These are phyloP conservation scores for Trichosanthes truncata DNA, from an alignment of 306 rosid species.

Conservation along the genomic window DNA sequence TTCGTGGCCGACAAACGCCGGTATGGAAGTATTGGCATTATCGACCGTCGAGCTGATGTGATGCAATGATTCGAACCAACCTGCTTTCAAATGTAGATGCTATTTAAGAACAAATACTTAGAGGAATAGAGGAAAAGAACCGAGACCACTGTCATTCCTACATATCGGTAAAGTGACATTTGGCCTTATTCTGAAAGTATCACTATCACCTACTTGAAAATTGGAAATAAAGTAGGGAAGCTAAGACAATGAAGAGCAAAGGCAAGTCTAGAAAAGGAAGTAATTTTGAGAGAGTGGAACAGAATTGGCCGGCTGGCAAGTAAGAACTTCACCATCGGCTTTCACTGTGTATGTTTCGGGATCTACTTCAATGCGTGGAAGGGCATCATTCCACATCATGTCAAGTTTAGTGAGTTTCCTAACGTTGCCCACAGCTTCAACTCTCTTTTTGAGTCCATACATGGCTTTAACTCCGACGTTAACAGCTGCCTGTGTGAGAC, in stretches of 20 bases:
- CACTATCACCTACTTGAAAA: not conserved
- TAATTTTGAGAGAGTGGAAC: conserved; percentile 76
- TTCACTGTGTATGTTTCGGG: conserved; percentile 70
- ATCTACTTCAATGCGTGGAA: conserved; percentile 73
- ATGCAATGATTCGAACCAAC: not conserved
- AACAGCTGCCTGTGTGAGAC: conserved; percentile 48
- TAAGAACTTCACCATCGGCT: conserved; percentile 67
- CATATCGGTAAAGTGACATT: not conserved
- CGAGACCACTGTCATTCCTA: not conserved
- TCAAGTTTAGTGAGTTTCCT: conserved; percentile 68
- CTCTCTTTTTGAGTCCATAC: conserved; percentile 58
- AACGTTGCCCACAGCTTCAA: conserved; percentile 57
- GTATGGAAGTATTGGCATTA: not conserved
- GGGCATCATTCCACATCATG: conserved; percentile 79
- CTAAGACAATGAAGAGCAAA: not conserved
- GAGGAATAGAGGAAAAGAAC: not conserved
- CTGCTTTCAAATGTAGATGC: not conserved
- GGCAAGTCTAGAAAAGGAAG: conserved; percentile 45
- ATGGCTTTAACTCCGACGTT: conserved; percentile 38
- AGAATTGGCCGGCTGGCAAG: conserved; percentile 48
- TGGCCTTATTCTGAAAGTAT: not conserved
- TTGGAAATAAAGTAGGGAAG: not conserved
- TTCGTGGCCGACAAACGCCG: not conserved
- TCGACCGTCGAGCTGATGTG: not conserved
- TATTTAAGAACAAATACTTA: not conserved